Conservation (phyloP, 768 basidiomycete genomes). For the Tricholoma sp. region DNA sequence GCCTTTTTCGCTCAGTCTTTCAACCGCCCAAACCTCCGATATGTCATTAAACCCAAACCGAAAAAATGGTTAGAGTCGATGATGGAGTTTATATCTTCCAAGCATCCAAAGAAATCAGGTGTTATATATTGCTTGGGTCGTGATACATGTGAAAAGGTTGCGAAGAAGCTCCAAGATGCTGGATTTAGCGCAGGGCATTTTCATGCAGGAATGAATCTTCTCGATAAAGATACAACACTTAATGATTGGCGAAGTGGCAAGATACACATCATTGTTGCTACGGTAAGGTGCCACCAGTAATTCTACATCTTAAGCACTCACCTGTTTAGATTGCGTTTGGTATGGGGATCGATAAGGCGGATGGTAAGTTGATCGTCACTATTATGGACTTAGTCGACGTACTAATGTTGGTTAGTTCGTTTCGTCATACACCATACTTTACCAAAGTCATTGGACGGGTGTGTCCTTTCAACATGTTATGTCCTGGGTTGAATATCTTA, state of each 20-base stretch:
- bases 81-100: constrained; percentile 56
- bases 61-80: constrained; percentile 55
- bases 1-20: constrained; percentile 76
- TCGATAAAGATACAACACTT: constrained; percentile 60
- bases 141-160: constrained; percentile 75
- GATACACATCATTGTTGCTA: constrained; percentile 86
- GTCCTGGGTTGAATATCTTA: not conserved
- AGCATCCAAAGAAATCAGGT: constrained; percentile 59
- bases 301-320: not conserved
- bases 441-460: constrained; percentile 84
- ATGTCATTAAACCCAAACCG: constrained; percentile 48
- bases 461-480: constrained; percentile 16
- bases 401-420: constrained; percentile 51
- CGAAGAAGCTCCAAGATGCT: constrained; percentile 56
- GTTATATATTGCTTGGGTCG: constrained; percentile 82
- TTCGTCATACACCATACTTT: constrained; percentile 88
- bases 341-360: constrained; percentile 91
- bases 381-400: not conserved
- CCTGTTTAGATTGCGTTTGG: constrained; percentile 81
- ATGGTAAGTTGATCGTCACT: constrained; percentile 43
- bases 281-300: constrained; percentile 42
- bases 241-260: constrained; percentile 69
- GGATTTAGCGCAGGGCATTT: constrained; percentile 71
- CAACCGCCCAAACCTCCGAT: constrained; percentile 89
- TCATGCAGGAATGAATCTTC: constrained; percentile 71